Conservation (phyloP, 2,329 filamentous ascomycete species). For the Mollisia scopiformis region DNA sequence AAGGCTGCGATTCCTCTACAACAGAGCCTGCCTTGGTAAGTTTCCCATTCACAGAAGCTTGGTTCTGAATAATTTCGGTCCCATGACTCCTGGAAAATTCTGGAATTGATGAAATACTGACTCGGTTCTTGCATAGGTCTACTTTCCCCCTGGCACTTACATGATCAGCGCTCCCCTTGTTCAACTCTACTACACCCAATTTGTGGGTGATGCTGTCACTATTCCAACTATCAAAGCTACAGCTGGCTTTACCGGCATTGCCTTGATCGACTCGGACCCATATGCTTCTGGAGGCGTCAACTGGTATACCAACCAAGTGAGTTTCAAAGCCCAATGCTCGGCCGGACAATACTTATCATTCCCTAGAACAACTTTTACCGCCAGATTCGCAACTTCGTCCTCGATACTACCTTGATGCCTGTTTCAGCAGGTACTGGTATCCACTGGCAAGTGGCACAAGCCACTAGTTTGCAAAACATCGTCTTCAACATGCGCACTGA, state of each 20-base stretch:
- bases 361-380: slow-evolving; percentile 79
- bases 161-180: slow-evolving; percentile 77
- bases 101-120: not conserved
- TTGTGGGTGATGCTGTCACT: slow-evolving; percentile 78
- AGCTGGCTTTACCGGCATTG: slow-evolving; percentile 78
- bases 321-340: too few species aligned
- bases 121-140: slow-evolving; percentile 49
- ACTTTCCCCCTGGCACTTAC: slow-evolving; percentile 89
- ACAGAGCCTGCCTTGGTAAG: slow-evolving; percentile 72
- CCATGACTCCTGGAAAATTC: not conserved
- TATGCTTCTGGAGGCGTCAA: slow-evolving; percentile 71
- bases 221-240: slow-evolving; percentile 77
- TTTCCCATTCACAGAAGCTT: not conserved
- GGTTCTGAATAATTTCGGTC: not conserved
- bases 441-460: slow-evolving; percentile 86
- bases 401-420: slow-evolving; percentile 72
- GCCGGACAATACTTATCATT: too few species aligned
- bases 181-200: slow-evolving; percentile 91
- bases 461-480: slow-evolving; percentile 79
- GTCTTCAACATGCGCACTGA: slow-evolving; percentile 78
- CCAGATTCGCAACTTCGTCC: slow-evolving; percentile 79
- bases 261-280: slow-evolving; percentile 85
- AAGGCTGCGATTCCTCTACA: slow-evolving; percentile 82
- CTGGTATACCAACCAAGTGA: slow-evolving; percentile 80
- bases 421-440: slow-evolving; percentile 67